Evolutionary conservation across 352 stramenopile genomes (phyloP).

Genomic region (Globisporangium okanoganense): DNA sequence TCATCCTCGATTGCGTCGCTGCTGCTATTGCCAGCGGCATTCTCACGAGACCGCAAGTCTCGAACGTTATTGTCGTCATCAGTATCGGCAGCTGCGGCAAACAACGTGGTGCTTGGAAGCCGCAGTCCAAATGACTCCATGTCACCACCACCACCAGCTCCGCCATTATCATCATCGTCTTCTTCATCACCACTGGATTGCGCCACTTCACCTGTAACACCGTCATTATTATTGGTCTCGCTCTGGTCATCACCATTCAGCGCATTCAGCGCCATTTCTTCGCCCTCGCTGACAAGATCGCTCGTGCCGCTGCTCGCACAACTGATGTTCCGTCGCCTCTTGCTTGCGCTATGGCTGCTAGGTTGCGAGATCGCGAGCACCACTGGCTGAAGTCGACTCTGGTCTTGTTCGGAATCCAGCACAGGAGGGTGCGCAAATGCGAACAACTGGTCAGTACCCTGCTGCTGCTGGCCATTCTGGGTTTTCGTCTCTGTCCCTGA

Average conservation of each 20-base stretch:
- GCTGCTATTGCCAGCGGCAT: not conserved
- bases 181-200: not conserved
- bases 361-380: constrained; percentile 18
- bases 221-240: constrained; percentile 14
- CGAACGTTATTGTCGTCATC: not conserved
- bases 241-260: constrained; percentile 15
- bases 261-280: not conserved
- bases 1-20: not conserved
- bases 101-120: not conserved
- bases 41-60: not conserved
- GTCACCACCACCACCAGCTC: not conserved
- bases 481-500: not conserved
- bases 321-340: not conserved
- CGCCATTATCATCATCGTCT: not conserved
- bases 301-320: not conserved
- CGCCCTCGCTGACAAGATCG: constrained; percentile 9
- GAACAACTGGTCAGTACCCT: not conserved
- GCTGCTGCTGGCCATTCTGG: not conserved
- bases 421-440: constrained; percentile 35
- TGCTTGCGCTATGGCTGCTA: not conserved
- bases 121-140: not conserved
- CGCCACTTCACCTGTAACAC: not conserved
- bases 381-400: constrained; percentile 38
- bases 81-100: not conserved
- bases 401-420: constrained; percentile 36